Conservation (phyloP, 768 basidiomycete species). For the Kwoniella heveanensis region DNA sequence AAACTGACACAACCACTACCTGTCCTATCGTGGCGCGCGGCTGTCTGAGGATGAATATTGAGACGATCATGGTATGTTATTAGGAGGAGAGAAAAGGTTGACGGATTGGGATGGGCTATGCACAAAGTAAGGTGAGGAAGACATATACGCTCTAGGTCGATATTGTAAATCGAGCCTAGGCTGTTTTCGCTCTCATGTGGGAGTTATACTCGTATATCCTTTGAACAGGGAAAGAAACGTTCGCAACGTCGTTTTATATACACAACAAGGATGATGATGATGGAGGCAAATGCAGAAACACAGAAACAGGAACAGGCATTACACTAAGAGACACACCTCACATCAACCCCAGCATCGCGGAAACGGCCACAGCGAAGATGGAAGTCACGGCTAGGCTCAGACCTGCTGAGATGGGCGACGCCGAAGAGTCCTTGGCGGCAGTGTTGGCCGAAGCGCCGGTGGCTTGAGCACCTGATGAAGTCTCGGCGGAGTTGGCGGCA, state of each 20-base stretch:
- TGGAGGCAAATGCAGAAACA: neutral
- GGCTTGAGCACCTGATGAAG: neutral
- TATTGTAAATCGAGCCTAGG: neutral
- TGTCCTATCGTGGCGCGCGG: too few relatives aligned
- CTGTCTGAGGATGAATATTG: neutral
- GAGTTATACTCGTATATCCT: neutral
- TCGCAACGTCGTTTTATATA: constrained; percentile 1
- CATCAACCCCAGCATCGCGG: neutral
- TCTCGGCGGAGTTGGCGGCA: constrained; percentile 6
- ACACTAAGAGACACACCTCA: constrained; percentile 3
- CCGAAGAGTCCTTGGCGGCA: constrained; percentile 12
- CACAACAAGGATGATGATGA: constrained; percentile 5
- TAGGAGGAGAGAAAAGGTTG: neutral
- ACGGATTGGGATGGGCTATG: neutral
- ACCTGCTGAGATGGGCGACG: constrained; percentile 13
- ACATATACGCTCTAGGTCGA: too few relatives aligned
- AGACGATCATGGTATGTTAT: neutral
- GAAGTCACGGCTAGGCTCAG: constrained; percentile 8
- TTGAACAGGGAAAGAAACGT: neutral
- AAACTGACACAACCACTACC: neutral
- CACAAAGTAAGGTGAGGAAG: too few relatives aligned
- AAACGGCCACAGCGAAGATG: neutral
- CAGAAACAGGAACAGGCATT: too few relatives aligned
- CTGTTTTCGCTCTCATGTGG: neutral
- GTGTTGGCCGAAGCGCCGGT: constrained; percentile 10